Conservation (phyloP, 768 basidiomycete genomes). For the Naematelia aurantialba region DNA sequence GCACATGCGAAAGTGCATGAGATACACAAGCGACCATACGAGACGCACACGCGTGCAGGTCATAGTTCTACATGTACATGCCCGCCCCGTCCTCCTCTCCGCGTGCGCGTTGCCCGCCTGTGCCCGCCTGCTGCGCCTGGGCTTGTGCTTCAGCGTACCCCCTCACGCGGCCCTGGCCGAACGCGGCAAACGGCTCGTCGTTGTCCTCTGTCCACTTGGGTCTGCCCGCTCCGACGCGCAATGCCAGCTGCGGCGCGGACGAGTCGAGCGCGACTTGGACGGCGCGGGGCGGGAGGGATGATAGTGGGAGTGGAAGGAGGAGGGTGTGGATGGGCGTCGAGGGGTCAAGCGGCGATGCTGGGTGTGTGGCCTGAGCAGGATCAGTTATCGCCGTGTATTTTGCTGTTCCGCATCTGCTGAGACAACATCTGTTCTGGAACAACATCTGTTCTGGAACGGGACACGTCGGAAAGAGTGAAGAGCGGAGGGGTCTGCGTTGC, state of each 20-base stretch:
- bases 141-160: too few species aligned
- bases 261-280: neutral
- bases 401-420: too few species aligned
- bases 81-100: constrained; percentile 5
- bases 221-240: neutral
- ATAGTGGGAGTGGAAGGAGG: neutral
- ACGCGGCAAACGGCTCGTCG: neutral
- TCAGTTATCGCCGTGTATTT: too few species aligned
- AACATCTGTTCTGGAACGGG: too few species aligned
- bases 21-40: too few species aligned
- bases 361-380: neutral
- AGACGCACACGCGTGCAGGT: neutral
- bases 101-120: too few species aligned
- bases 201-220: neutral
- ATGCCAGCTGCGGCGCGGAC: neutral
- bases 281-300: neutral
- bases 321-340: neutral
- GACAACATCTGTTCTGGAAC: too few species aligned
- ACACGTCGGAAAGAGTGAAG: too few species aligned
- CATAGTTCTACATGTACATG: constrained; percentile 11
- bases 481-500: too few species aligned
- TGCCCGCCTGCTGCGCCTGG: too few species aligned
- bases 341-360: neutral
- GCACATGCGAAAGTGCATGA: neutral
- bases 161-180: neutral